Evolutionary conservation across 176 grass and related monocot genomes (phyloP).

Genomic region (Hsuehochloa calcarea): DNA sequence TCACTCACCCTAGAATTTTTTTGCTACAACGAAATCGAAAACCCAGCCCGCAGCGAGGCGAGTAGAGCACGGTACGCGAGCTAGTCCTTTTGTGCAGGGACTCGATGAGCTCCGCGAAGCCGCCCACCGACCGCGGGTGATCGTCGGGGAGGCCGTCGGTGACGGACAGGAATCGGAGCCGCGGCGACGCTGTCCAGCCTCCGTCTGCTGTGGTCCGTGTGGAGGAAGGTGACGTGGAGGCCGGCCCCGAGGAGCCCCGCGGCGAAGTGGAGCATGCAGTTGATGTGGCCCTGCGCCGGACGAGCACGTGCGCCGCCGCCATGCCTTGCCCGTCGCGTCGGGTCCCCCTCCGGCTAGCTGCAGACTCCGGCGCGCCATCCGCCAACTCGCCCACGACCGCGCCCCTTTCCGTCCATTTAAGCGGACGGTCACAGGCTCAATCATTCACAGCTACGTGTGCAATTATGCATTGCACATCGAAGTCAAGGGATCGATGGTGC

Average conservation of each 20-base stretch:
- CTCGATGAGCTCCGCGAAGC: conserved; percentile 2
- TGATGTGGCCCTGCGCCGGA: conserved; percentile 50
- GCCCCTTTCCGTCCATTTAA: no score
- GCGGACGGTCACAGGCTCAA: no score
- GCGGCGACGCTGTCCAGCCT: not conserved
- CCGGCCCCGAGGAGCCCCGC: conserved; percentile 33
- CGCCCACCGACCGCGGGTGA: conserved; percentile 2
- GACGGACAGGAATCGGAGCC: conserved; percentile 40
- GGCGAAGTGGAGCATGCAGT: conserved; percentile 52
- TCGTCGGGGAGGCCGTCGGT: conserved; percentile 51
- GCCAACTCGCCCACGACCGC: not conserved
- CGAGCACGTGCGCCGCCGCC: conserved; percentile 29
- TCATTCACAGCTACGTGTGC: no score
- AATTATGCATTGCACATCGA: no score
- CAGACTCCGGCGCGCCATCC: not conserved
- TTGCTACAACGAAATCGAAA: no score
- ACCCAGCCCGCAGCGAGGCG: not conserved
- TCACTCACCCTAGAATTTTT: no score
- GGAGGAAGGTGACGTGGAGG: conserved; percentile 53
- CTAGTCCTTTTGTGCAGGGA: conserved; percentile 10
- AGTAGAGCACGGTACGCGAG: conserved; percentile 30
- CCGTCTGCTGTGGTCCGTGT: conserved; percentile 31
- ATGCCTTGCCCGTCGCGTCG: not conserved
- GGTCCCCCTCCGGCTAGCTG: no score
- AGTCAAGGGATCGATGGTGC: no score